Percentiles rank a stretch among this genome's conserved stretches.
These are phyloP conservation scores for Neurospora sp. DNA, from an alignment of 495 filamentous ascomycete genomes.

Conservation along the genomic window DNA sequence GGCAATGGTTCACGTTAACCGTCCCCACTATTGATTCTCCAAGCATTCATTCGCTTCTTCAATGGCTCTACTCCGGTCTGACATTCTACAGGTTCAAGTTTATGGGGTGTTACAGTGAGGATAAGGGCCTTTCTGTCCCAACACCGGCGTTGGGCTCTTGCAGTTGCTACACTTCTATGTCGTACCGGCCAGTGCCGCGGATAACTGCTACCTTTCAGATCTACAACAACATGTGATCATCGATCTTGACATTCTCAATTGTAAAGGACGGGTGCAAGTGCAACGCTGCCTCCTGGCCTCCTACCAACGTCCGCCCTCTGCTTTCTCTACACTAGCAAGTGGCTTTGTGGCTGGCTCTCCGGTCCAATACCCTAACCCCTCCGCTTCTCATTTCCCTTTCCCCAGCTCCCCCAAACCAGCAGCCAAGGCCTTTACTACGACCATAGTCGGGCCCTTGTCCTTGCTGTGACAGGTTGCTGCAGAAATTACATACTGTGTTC, in stretches of 20 bases:
- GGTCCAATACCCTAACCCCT: not conserved
- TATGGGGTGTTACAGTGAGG: not conserved
- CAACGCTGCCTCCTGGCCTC: not conserved
- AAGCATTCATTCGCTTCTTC: not conserved
- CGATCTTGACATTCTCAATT: not conserved
- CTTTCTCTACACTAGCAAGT: not conserved
- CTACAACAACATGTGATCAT: not conserved
- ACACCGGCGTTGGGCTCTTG: not conserved
- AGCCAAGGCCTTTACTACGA: not conserved
- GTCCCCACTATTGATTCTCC: not conserved
- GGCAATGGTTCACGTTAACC: not conserved
- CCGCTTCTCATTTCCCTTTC: not conserved
- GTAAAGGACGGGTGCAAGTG: not conserved
- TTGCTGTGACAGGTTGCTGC: not conserved
- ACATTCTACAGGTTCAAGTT: not conserved
- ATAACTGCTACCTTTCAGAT: not conserved
- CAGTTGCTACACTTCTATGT: not conserved
- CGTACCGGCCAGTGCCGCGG: not conserved
- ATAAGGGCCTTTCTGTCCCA: not conserved
- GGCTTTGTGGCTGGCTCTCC: not conserved
- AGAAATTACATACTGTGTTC: not conserved
- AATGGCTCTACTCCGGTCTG: not conserved
- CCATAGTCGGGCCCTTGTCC: not conserved
- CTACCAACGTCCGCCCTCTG: not conserved
- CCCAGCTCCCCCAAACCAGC: not conserved